Evolutionary conservation across 176 grass and related monocot species (phyloP).

Genomic region (Avena insularis): DNA sequence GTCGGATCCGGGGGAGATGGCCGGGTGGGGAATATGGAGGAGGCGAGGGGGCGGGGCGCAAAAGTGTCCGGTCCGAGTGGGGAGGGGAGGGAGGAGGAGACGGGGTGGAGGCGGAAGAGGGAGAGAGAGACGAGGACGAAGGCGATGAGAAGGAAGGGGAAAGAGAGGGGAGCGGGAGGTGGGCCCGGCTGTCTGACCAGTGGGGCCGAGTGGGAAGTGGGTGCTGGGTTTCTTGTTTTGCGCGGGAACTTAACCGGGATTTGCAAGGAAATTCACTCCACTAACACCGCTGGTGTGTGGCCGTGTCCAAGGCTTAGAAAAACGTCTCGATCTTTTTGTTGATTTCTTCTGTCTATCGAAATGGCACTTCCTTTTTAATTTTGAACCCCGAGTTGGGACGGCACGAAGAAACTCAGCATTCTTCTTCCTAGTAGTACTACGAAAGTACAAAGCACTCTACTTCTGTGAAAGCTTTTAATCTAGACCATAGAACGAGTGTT

Average conservation of each 20-base stretch:
- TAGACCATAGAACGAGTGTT: too few species aligned
- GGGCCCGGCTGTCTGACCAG: background rate
- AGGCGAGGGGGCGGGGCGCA: slow-evolving; percentile 31
- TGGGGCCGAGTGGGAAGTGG: background rate
- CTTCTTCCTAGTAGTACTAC: too few species aligned
- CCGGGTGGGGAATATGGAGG: slow-evolving; percentile 27
- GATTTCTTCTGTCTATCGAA: too few species aligned
- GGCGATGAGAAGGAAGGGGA: slow-evolving; percentile 43
- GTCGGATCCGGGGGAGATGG: slow-evolving; percentile 49
- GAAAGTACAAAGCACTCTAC: too few species aligned
- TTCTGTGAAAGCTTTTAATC: too few species aligned
- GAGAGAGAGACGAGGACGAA: slow-evolving; percentile 22
- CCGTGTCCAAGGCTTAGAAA: background rate
- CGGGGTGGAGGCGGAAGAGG: background rate
- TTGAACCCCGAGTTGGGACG: too few species aligned
- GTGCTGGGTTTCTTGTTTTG: background rate
- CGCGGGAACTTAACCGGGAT: slow-evolving; percentile 49
- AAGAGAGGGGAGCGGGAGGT: background rate
- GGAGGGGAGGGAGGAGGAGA: background rate
- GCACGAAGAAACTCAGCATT: too few species aligned
- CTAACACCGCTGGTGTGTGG: too few species aligned
- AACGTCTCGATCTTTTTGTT: background rate
- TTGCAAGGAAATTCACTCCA: background rate
- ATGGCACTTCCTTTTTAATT: too few species aligned
- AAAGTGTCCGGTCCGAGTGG: slow-evolving; percentile 35